phyloP scores from a whole-genome alignment of 345 rosid genomes.

The Melaleuca alternifolia region DNA sequence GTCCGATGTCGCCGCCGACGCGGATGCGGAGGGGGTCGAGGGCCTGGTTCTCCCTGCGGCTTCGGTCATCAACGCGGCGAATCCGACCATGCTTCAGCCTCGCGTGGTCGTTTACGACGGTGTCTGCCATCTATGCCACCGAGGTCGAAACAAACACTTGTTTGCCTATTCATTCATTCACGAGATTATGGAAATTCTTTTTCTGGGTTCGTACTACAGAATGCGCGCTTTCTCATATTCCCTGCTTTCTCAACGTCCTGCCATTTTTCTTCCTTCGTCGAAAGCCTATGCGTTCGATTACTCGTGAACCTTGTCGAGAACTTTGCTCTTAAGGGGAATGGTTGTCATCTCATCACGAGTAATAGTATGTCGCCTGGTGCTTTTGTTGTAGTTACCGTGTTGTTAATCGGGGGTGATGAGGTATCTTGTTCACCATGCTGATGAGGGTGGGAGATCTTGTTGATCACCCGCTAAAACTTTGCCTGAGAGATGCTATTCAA shows the following conservation, averaged over 20 bases:
- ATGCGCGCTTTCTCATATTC: neutral
- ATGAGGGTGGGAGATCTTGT: neutral
- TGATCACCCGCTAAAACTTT: fast-evolving
- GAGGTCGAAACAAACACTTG: slow-evolving; percentile 30
- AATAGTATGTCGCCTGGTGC: neutral
- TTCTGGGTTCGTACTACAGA: neutral
- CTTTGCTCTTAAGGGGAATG: neutral
- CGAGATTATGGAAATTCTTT: neutral
- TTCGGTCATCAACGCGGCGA: slow-evolving; percentile 15
- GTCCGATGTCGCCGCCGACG: slow-evolving; percentile 4
- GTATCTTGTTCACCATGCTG: neutral
- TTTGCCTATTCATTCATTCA: neutral
- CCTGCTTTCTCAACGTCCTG: neutral
- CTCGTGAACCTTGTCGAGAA: neutral
- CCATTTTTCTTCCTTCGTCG: neutral
- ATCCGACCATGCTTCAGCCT: slow-evolving; percentile 64
- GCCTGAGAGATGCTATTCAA: neutral
- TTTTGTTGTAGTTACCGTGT: neutral
- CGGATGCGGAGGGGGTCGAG: slow-evolving; percentile 17
- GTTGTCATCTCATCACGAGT: neutral
- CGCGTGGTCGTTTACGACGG: slow-evolving; percentile 90
- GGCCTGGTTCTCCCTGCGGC: slow-evolving; percentile 18
- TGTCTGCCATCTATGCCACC: slow-evolving; percentile 94
- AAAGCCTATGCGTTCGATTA: neutral
- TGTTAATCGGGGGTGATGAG: neutral